Percentiles rank a stretch among this genome's conserved stretches.
phyloP scores from a whole-genome alignment of 2,329 filamentous ascomycete genomes.

The Scytalidium lignicola region DNA sequence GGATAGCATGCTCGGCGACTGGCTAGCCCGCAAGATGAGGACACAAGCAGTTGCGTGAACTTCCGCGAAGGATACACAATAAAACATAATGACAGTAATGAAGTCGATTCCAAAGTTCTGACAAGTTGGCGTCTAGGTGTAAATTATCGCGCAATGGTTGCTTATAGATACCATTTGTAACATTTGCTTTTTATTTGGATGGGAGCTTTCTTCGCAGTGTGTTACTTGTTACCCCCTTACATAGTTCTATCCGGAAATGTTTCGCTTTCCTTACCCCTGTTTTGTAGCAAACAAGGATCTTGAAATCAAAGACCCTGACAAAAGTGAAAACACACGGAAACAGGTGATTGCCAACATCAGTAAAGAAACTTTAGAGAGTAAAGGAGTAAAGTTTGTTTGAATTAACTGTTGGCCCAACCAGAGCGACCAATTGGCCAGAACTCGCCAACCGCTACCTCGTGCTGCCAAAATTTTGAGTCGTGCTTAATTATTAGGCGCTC shows the following conservation, averaged over 20 bases:
- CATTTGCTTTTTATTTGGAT: background rate
- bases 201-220: background rate
- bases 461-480: background rate
- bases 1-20: conserved; percentile 79
- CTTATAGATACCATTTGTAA: background rate
- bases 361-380: no score
- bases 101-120: background rate
- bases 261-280: background rate
- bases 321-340: background rate
- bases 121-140: background rate
- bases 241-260: background rate
- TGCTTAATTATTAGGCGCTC: background rate
- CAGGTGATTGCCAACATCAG: no score
- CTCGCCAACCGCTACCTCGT: background rate
- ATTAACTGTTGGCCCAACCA: background rate
- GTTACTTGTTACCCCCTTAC: background rate
- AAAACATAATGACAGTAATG: background rate
- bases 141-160: background rate
- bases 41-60: conserved; percentile 10
- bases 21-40: conserved; percentile 69
- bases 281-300: background rate
- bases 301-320: background rate
- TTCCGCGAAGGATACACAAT: background rate
- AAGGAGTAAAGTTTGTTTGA: background rate
- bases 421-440: background rate